A percentile compares a stretch with the other conserved stretches of the same genome.
phyloP scores from a whole-genome alignment of 2,329 filamentous ascomycete species.

The Drechslerella coelobrocha region DNA sequence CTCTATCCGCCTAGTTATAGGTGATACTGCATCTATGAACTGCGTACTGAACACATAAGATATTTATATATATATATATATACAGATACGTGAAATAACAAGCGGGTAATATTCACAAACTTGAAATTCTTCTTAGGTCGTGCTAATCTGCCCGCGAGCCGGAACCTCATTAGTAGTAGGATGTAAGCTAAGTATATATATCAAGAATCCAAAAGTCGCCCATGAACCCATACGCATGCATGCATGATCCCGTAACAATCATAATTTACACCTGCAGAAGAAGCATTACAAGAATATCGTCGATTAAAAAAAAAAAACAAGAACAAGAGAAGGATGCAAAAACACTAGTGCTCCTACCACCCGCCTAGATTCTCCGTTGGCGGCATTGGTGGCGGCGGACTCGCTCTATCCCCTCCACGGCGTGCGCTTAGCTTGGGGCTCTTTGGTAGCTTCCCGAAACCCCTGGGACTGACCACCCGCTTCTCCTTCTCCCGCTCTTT shows the following conservation, averaged over 20 bases:
- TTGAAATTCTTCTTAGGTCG: too few species aligned
- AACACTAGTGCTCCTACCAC: conserved; percentile 19
- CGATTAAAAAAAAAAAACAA: neutral
- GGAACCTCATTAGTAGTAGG: neutral
- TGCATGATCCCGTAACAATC: conserved; percentile 10
- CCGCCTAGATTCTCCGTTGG: conserved; percentile 62
- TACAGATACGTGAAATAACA: too few species aligned
- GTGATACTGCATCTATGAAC: too few species aligned
- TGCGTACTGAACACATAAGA: too few species aligned
- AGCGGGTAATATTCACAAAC: too few species aligned
- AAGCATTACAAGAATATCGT: neutral
- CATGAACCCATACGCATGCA: neutral
- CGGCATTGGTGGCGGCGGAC: conserved; percentile 61
- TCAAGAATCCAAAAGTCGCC: neutral
- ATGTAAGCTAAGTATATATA: neutral
- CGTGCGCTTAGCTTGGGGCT: conserved; percentile 56
- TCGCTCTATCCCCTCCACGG: conserved; percentile 57
- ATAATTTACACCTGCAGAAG: neutral
- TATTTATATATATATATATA: too few species aligned
- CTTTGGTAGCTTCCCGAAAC: conserved; percentile 47
- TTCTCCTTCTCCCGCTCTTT: conserved; percentile 70
- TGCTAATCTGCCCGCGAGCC: too few species aligned
- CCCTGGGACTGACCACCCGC: conserved; percentile 63
- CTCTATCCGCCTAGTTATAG: too few species aligned
- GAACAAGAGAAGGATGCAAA: neutral